Base-by-base conservation (phyloP, 805 yeast genomes). In the Saccharomycopsis synnaedendra region DNA sequence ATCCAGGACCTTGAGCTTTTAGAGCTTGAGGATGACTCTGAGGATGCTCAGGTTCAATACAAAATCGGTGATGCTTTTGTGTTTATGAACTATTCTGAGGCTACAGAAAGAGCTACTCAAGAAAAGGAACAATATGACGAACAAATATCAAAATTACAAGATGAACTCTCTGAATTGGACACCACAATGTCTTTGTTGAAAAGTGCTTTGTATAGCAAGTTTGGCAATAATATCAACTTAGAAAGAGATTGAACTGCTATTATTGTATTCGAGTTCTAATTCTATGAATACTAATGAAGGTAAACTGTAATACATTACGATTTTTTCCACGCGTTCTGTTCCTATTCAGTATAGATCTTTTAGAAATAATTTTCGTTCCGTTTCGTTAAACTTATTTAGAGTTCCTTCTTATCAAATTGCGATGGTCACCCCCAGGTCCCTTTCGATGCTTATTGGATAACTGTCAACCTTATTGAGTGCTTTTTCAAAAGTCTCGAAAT, bases 151-250 rank as follows among this genome's bases (percentile, higher is more conserved):
- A 59, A 58, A 1, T 56, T 75, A 30, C 78, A 77, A 37, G 57
- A 60, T 3, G 60, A 72, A 50, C 68, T 84, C 34, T 76, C 70
- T 1, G 69, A 60, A 1, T 66, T 81, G 35, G 80, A 80, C 51
- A 72, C 69, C 3, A 66, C 74, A 50, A 68, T 90, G 63, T 62
- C 64, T 6, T 72, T 63, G 32, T 72, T 90, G 57, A 90, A 90
- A 66, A 73, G 75, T 34, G 71, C 70, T n/a, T 68, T 90, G 48
- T 93, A 90, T 59, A 86, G 85, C 11, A 87, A 85, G 62, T 93
- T 90, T 60, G 98, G 97, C 30, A 76, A 76, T 56, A 80, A 86
- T 50, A 93, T 90, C 60, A 89, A 89, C 61, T 67, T 90, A 43
- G 98, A 90, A 61, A 70, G 80, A 54, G 54, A 51, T 10, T 53